phyloP scores from a whole-genome alignment of 2,329 filamentous ascomycete genomes.

The Fusarium floridanum region DNA sequence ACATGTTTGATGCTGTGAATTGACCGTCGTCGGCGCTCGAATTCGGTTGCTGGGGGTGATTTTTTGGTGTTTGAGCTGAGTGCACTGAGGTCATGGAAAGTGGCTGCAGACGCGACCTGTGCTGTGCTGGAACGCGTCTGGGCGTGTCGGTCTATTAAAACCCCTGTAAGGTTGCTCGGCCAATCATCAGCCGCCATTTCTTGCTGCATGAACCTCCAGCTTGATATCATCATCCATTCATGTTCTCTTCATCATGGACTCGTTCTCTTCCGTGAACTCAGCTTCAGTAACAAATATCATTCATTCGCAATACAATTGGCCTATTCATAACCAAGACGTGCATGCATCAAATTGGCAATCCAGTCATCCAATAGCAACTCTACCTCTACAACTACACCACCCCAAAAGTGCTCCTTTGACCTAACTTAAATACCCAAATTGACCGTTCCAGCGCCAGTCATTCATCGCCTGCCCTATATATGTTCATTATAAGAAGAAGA shows the following conservation, averaged over 20 bases:
- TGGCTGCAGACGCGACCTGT: slow-evolving; percentile 48
- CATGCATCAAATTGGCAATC: slow-evolving; percentile 1
- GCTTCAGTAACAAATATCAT: background rate
- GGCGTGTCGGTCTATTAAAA: slow-evolving; percentile 49
- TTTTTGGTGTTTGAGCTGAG: slow-evolving; percentile 11
- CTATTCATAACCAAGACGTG: background rate
- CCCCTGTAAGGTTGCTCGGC: slow-evolving; percentile 21
- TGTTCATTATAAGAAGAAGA: slow-evolving; percentile 35
- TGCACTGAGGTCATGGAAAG: slow-evolving; percentile 43
- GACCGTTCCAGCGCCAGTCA: slow-evolving; percentile 36
- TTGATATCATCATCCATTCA: background rate
- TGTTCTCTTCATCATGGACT: background rate
- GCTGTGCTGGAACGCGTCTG: slow-evolving; percentile 45
- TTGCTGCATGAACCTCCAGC: background rate
- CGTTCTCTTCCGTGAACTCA: background rate
- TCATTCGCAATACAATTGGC: background rate
- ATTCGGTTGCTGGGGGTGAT: background rate
- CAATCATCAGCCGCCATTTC: slow-evolving; percentile 25
- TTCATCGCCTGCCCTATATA: slow-evolving; percentile 36
- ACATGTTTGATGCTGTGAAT: slow-evolving; percentile 58
- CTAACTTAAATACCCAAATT: slow-evolving; percentile 20
- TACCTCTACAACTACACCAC: slow-evolving; percentile 22
- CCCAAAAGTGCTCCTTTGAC: slow-evolving; percentile 10
- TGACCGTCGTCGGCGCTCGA: background rate
- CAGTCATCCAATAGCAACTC: slow-evolving; percentile 14